Base-by-base conservation (phyloP, 1,284 basidiomycete genomes). In the Ganoderma multipileum region DNA sequence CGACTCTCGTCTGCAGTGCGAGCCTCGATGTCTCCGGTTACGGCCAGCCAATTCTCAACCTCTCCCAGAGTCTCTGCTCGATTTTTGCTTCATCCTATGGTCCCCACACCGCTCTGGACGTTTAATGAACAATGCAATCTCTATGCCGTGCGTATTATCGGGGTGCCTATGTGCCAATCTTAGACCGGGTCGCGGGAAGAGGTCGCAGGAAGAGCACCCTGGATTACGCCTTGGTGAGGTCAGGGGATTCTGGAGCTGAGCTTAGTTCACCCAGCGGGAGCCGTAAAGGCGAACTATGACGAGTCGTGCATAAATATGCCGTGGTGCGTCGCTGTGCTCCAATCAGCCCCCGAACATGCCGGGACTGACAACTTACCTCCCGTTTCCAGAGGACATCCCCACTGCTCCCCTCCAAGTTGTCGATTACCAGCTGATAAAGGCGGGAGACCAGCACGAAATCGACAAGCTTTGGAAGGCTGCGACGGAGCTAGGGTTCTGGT, bases 321-420 rank as follows among this genome's bases (percentile, higher is more conserved):
- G 18, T 36, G 58, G 58, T 59, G 23, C 38, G 58, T 59, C 55
- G 30, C 14, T 12, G 28, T 12, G 5, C 28, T 42, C 23, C 36
- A 57, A n/a, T 11, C 63, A 7, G 33, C 12, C 52, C 2, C 52
- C 20, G n/a, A 52, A 14, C 26, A 75, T 75, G 74, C 72, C 74
- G 26, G 72, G 68, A 8, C 50, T 73, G 18, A 60, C 54, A 11
- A 61, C 64, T 23, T 59, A 38, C 59, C 78, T 78, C 2, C 78
- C 80, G 3, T 83, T 83, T 70, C 81, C 81, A 3, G 73, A 78
- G 9, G 76, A 81, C 68, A 74, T 80, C 11, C 75, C 78, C 0
- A 79, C 78, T 18, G 77, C 79, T 55, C 80, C 81, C 1, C 72
- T 83, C 2, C 75, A 80, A 41, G 75, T 83, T 30, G 73, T 82